A percentile compares a stretch with the other conserved stretches of the same genome.
These are phyloP conservation scores for Aaosphaeria pasadenensis DNA, from an alignment of 2,329 filamentous ascomycete species.

Conservation along the genomic window DNA sequence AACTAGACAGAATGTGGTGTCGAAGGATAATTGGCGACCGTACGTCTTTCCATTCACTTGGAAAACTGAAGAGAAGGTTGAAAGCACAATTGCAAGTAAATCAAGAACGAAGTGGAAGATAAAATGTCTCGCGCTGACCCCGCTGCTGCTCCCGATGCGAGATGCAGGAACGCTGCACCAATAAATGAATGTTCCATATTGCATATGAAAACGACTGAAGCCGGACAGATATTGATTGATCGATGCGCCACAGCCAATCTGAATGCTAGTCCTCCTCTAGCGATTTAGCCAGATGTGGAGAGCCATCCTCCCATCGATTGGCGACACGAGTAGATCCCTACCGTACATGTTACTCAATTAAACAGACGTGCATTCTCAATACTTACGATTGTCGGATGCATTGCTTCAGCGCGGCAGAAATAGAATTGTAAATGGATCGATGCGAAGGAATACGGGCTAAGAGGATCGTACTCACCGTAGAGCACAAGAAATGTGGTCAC, in stretches of 20 bases:
- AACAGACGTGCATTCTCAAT: not conserved
- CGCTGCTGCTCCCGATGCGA: slow-evolving; percentile 1
- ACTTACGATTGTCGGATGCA: not conserved
- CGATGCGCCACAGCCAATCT: slow-evolving; percentile 3
- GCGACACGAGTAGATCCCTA: not conserved
- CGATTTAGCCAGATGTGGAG: slow-evolving; percentile 17
- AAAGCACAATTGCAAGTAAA: not conserved
- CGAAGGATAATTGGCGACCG: no score
- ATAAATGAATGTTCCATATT: slow-evolving; percentile 8
- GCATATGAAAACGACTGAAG: slow-evolving; percentile 11
- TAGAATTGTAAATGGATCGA: not conserved
- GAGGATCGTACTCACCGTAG: not conserved
- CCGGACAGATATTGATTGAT: slow-evolving; percentile 2
- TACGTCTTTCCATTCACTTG: no score
- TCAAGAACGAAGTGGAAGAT: not conserved
- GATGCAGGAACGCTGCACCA: slow-evolving; percentile 11
- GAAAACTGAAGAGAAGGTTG: not conserved
- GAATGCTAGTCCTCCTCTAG: slow-evolving; percentile 4
- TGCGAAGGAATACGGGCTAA: not conserved
- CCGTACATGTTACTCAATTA: not conserved
- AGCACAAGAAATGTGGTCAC: not conserved
- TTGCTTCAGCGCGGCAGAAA: not conserved
- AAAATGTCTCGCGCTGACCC: not conserved
- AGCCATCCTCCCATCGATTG: slow-evolving; percentile 8
- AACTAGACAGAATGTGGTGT: not conserved